These are phyloP conservation scores for Serendipita sp. DNA, from an alignment of 768 basidiomycete species.

Conservation along the genomic window DNA sequence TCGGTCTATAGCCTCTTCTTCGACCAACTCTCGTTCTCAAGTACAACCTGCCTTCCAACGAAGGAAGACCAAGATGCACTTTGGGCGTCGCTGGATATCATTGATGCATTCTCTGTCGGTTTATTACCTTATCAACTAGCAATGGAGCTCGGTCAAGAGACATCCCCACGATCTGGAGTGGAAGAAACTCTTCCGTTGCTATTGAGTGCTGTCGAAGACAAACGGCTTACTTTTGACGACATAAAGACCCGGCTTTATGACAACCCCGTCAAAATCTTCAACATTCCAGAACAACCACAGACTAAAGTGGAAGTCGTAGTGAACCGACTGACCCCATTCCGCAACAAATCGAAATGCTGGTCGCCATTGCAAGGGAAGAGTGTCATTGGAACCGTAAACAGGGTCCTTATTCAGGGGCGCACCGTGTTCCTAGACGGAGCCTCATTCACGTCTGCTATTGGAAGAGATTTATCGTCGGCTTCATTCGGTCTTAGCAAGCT, in stretches of 20 bases:
- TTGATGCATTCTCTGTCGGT: conserved; percentile 87
- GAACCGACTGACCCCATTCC: conserved; percentile 50
- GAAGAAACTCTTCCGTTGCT: conserved; percentile 79
- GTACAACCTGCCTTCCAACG: conserved; percentile 47
- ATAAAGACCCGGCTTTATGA: conserved; percentile 73
- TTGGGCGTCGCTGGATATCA: conserved; percentile 67
- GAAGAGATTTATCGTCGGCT: conserved; percentile 57
- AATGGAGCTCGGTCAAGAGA: conserved; percentile 37
- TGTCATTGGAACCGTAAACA: conserved; percentile 64
- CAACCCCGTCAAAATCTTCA: conserved; percentile 85
- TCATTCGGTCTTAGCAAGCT: conserved; percentile 19
- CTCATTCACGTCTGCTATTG: conserved; percentile 39
- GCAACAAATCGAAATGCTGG: conserved; percentile 41
- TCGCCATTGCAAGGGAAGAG: conserved; percentile 56
- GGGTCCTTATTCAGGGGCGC: conserved; percentile 79
- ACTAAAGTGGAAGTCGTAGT: conserved; percentile 89
- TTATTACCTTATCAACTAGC: conserved; percentile 65
- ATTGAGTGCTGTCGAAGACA: conserved; percentile 67
- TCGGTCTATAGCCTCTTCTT: conserved; percentile 87
- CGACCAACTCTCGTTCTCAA: conserved; percentile 54
- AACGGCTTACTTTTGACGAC: conserved; percentile 65
- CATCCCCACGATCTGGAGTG: conserved; percentile 59
- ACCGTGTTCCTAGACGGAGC: conserved; percentile 81
- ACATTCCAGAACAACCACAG: conserved; percentile 67
- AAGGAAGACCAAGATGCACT: conserved; percentile 60